Base-by-base conservation (phyloP, 495 filamentous ascomycete genomes). In the Talaromyces thailandensis region DNA sequence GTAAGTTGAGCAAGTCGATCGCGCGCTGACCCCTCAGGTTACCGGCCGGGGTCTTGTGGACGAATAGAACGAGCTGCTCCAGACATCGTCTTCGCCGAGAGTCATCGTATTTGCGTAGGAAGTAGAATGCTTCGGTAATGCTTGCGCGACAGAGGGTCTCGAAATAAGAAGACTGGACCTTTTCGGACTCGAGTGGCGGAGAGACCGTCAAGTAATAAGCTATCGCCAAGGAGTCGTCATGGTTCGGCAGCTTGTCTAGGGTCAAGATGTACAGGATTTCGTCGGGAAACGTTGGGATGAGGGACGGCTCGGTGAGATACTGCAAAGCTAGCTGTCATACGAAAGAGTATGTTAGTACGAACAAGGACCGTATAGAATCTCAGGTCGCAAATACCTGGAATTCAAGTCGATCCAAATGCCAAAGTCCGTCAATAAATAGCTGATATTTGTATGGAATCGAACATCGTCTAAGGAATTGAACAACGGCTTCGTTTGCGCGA, bases 351-450 rank as follows among this genome's bases (percentile, higher is more conserved):
- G 50, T 63, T 75, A 67, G 70, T 66, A 51, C 58, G 31, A 28
- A 12, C 45, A 11, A 9, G 9, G 8, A 1, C 32, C 52, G 50
- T 62, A 40, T 12, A 1, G 25, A n/a, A 21, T 9, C 40, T 21
- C 8, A 16, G 29, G 26, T 12, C 14, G 9, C 43, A 67, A 74
- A 45, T 66, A 87, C 82, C 65, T 82, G 79, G 71, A 90, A 91
- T 55, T 90, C 80, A 25, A 83, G 72, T 51, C 81, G 79, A 70
- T 94, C 90, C 75, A 94, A 76, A 58, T 87, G 79, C 89, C 89
- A 93, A n/a, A 94, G 73, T 3, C 90, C 90, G 62, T 87, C 85
- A 70, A 93, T 89, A 62, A 90, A 87, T 28, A 88, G 83, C 65
- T 82, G 83, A 68, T 91, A 93, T 63, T 86, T 87, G 23, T 80